A percentile compares a stretch with the other conserved stretches of the same genome.
Evolutionary conservation across 257 asterid genomes (phyloP).

Genomic region (Fraxinus anomala): DNA sequence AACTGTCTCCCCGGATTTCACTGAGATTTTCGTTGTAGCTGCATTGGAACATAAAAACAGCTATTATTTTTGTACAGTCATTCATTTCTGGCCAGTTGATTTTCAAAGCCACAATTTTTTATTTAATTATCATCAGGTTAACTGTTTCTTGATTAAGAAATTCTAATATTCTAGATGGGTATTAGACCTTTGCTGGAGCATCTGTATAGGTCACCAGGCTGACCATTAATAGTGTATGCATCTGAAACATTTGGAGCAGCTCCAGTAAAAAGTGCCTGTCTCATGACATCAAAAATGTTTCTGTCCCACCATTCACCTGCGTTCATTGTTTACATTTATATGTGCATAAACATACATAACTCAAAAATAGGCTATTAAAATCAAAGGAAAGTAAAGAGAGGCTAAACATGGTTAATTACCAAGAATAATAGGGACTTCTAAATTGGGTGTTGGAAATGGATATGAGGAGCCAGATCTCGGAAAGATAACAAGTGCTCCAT

Average conservation of each 20-base stretch:
- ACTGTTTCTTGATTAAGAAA: neutral
- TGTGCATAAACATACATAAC: neutral
- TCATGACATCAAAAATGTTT: slow-evolving; percentile 53
- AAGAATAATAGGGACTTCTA: slow-evolving; percentile 58
- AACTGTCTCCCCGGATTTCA: slow-evolving; percentile 51
- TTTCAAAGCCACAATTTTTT: neutral
- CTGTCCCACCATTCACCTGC: slow-evolving; percentile 88
- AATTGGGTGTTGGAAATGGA: slow-evolving; percentile 52
- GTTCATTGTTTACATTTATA: neutral
- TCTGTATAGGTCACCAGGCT: slow-evolving; percentile 72
- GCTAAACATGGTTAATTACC: slow-evolving; percentile 34
- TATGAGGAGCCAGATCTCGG: slow-evolving; percentile 54
- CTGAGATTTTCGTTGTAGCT: slow-evolving; percentile 50
- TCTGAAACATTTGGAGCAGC: slow-evolving; percentile 74
- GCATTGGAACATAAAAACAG: slow-evolving; percentile 4
- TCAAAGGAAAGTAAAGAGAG: neutral
- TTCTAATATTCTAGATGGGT: neutral
- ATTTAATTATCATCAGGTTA: neutral
- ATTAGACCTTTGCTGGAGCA: slow-evolving; percentile 41
- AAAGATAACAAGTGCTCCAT: slow-evolving; percentile 63
- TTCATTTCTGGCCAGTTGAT: neutral
- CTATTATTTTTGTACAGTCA: too few species aligned
- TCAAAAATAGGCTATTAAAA: neutral
- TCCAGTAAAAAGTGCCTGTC: slow-evolving; percentile 66
- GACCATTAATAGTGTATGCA: slow-evolving; percentile 81